phyloP scores from a whole-genome alignment of 2,329 filamentous ascomycete genomes.

The Diaporthe sp. region DNA sequence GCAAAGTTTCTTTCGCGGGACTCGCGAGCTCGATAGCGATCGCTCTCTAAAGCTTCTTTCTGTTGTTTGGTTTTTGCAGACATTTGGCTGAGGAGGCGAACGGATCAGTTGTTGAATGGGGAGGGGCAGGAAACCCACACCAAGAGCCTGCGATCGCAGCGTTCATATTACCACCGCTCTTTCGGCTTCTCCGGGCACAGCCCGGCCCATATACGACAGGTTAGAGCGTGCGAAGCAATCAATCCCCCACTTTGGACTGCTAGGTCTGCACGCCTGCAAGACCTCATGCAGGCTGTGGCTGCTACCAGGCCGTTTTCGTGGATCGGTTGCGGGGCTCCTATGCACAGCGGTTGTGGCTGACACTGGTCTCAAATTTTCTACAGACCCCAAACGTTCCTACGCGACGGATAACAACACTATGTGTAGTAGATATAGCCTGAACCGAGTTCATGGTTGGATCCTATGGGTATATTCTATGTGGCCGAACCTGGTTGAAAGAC shows the following conservation, averaged over 20 bases:
- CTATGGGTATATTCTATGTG: background rate
- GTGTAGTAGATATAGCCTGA: background rate
- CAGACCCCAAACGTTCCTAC: background rate
- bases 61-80: background rate
- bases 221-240: background rate
- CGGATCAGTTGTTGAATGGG: background rate
- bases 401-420: background rate
- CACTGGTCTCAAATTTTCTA: background rate
- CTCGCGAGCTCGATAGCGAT: background rate
- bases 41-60: background rate
- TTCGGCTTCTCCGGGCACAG: background rate
- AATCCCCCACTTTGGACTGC: background rate
- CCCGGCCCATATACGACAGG: background rate
- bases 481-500: background rate
- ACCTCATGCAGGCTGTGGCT: constrained; percentile 22
- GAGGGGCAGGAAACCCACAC: background rate
- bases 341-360: background rate
- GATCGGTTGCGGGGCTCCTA: constrained; percentile 18
- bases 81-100: background rate
- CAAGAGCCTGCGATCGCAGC: constrained; percentile 21
- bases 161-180: background rate
- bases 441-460: background rate
- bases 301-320: background rate
- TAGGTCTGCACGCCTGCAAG: constrained; percentile 1
- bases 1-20: background rate